Evolutionary conservation across 2,329 filamentous ascomycete species (phyloP), one percentile per base, ranked within the genome.

Genomic region (Neurospora sp.): DNA sequence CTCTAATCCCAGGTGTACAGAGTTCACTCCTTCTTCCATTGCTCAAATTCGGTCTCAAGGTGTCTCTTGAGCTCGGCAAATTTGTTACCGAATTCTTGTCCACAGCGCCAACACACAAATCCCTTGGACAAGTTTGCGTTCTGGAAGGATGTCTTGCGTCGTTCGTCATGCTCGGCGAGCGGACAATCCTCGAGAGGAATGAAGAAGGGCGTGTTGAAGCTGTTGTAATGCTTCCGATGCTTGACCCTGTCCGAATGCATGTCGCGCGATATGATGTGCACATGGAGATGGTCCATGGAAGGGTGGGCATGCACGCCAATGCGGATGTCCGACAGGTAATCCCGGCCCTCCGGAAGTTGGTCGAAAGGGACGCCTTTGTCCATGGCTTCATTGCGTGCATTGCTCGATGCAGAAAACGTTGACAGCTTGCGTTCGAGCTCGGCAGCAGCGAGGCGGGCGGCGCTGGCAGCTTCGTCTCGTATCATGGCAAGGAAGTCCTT

Each of bases 221-320:
- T 96, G 77, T 96, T 92, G 81, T 97, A 98, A 81, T 98, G 96
- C 78, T 93, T 95, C 73, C 89, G 85, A 77, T 95, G 89, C 81
- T 90, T 92, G 79, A 97, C 74, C 66, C 85, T 85, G 11, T 87
- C 85, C 43, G 90, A 93, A 75, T 88, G 85, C 84, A 92, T 90
- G 78, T 99, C 96, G 19, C 88, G 83, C 46, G 91, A 92, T 70
- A 98, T 81, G 38, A 98, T 88, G 79, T 99, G 96, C 4, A 98
- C 84, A 80, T 99, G 96, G 69, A 98, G 78, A 78, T 98, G 93
- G 73, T 87, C 90, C 96, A 99, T 98, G 69, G 91, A 94, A 3
- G 96, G 96, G 74, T 90, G 88, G 3, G 92, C 91, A 81, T 99
- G 96, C 8, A 97, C 86, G 15, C 96, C 96, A 23, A 89, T 86